These are phyloP conservation scores for Achaetomiella virescens DNA, from an alignment of 495 filamentous ascomycete genomes.

Conservation along the genomic window DNA sequence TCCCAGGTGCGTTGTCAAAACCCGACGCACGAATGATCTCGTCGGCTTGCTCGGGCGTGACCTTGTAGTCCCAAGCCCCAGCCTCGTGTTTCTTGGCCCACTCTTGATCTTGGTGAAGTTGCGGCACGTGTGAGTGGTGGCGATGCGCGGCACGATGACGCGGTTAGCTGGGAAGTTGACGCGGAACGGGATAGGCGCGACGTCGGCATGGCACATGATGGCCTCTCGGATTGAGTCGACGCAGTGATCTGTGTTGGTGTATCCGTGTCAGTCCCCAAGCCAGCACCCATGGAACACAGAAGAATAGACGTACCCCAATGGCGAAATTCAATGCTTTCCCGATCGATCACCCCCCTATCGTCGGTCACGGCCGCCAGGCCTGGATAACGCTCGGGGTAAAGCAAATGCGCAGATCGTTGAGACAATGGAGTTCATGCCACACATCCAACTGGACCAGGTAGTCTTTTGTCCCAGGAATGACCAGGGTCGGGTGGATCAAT, in stretches of 20 bases:
- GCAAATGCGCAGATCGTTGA: conserved; percentile 14
- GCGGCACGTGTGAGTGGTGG: conserved; percentile 13
- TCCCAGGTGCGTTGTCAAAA: conserved; percentile 10
- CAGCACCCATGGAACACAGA: no score
- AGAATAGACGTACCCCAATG: conserved; percentile 1
- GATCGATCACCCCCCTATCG: conserved; percentile 7
- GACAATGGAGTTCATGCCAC: conserved; percentile 24
- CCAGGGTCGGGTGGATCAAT: not conserved
- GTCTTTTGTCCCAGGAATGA: conserved; percentile 11
- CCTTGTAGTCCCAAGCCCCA: conserved; percentile 4
- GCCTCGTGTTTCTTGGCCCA: conserved; percentile 10
- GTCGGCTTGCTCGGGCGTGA: conserved; percentile 6
- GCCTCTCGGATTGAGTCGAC: conserved; percentile 27
- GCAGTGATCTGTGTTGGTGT: conserved; percentile 19
- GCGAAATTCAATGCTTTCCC: not conserved
- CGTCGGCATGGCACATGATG: conserved; percentile 32
- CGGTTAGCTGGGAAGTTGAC: conserved; percentile 8
- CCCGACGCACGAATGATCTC: conserved; percentile 6
- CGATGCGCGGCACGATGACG: conserved; percentile 8
- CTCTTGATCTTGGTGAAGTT: conserved; percentile 11
- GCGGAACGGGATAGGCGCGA: conserved; percentile 22
- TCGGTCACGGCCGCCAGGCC: not conserved
- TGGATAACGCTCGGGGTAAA: conserved; percentile 7
- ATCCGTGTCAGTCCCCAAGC: no score
- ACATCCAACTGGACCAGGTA: conserved; percentile 25